Evolutionary conservation across 2,329 filamentous ascomycete genomes (phyloP).

Genomic region (Coniochaeta sp.): DNA sequence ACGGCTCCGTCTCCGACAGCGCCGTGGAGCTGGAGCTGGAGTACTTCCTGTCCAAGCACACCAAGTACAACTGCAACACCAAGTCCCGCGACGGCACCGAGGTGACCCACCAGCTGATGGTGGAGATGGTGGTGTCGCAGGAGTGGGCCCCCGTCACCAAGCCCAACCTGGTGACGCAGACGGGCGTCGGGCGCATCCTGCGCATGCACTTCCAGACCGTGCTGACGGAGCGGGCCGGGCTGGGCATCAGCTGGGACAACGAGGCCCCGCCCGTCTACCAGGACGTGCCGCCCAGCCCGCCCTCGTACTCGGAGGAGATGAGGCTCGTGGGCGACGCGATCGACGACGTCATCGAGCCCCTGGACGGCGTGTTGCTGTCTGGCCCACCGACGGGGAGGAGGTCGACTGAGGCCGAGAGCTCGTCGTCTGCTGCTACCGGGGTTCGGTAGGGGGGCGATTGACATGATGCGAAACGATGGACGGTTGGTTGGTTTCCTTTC

Average conservation of each 20-base stretch:
- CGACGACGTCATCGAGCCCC: slow-evolving; percentile 31
- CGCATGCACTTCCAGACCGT: slow-evolving; percentile 83
- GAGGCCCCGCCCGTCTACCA: slow-evolving; percentile 91
- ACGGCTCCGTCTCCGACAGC: slow-evolving; percentile 37
- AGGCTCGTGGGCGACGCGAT: slow-evolving; percentile 17
- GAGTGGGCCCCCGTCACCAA: slow-evolving; percentile 73
- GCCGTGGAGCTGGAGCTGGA: slow-evolving; percentile 75
- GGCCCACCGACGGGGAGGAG: neutral
- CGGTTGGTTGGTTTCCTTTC: too few species aligned
- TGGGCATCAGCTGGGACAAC: slow-evolving; percentile 95
- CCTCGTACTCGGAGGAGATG: slow-evolving; percentile 48
- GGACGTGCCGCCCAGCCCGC: slow-evolving; percentile 82
- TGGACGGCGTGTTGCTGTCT: slow-evolving; percentile 15
- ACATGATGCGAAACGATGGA: neutral
- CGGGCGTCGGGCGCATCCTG: slow-evolving; percentile 82
- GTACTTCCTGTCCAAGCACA: slow-evolving; percentile 51
- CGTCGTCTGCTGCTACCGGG: neutral
- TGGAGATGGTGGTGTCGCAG: slow-evolving; percentile 91
- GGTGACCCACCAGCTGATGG: slow-evolving; percentile 75
- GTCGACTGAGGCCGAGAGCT: neutral
- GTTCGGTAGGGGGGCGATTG: neutral
- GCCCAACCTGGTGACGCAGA: slow-evolving; percentile 65
- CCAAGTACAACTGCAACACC: slow-evolving; percentile 70
- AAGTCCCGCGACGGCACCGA: slow-evolving; percentile 67
- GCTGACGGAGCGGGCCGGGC: slow-evolving; percentile 74